Evolutionary conservation across 805 yeast species (phyloP), one percentile per base, ranked within the genome.

Genomic region (Starmerella davenportii): DNA sequence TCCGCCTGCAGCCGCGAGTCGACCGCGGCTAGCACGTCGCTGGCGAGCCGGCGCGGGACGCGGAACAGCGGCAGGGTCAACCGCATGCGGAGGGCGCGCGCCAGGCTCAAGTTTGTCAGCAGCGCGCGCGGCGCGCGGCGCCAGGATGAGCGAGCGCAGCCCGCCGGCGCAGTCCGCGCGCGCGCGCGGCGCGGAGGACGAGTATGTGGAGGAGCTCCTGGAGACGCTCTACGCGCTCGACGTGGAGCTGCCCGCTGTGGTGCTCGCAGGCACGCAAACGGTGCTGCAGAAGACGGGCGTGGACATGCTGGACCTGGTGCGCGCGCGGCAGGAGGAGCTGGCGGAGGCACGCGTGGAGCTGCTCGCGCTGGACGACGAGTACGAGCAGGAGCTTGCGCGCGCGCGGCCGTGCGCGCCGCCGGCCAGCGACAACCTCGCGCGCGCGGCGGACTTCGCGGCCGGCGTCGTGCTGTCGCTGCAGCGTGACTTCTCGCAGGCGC

Each of bases 21-120:
- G 5, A 51, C 56, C 13, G 39, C 35, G 23, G 38, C 32, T 13
- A 54, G 41, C 2, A 56, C 53, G 29, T 53, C 57, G 20, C 45
- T 32, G 5, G 60, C 60, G 19, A 51, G 46, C 13, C 54, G 41
- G 20, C 55, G 42, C 8, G 49, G 48, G 13, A 39, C 42, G 2
- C 47, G 38, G 18, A 43, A 28, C 30, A 39, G 34, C 17, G 42
- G 43, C 4, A 46, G 27, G 7, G 54, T 38, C 8, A 53, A 46
- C 42, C 50, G 54, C 62, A 58, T 57, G n/a, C n/a, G n/a, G n/a
- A n/a, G n/a, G n/a, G n/a, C n/a, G n/a, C n/a, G n/a, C n/a, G n/a
- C n/a, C n/a, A n/a, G n/a, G n/a, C n/a, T n/a, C n/a, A n/a, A n/a
- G n/a, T n/a, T n/a, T n/a, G n/a, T n/a, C n/a, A n/a, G n/a, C n/a